Percentiles rank a stretch among this genome's conserved stretches.
Evolutionary conservation across 257 asterid genomes (phyloP).

Genomic region (Paraleonurus japonicus): DNA sequence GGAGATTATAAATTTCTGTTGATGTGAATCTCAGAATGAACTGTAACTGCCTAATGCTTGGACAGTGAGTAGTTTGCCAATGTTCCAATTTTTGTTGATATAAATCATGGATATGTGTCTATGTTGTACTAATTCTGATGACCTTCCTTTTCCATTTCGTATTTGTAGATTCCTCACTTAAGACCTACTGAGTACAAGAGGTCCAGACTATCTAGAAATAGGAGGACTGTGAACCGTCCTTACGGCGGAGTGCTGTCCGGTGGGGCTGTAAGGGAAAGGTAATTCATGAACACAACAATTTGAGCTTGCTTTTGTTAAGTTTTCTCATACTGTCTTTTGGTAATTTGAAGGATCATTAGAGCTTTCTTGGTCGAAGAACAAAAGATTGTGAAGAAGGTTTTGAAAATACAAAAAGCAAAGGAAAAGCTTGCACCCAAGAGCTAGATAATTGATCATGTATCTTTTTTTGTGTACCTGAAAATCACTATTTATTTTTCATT

Average conservation of each 20-base stretch:
- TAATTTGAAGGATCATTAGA: conserved; percentile 41
- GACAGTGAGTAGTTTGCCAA: background rate
- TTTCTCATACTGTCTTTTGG: background rate
- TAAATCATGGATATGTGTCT: background rate
- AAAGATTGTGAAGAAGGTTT: conserved; percentile 59
- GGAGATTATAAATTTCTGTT: background rate
- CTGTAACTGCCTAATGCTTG: background rate
- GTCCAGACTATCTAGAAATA: conserved; percentile 50
- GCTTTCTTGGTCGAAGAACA: conserved; percentile 63
- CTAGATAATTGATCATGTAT: conserved; percentile 22
- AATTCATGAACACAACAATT: background rate
- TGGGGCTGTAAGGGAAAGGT: conserved; percentile 59
- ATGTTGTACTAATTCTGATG: background rate
- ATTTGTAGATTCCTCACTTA: conserved; percentile 52
- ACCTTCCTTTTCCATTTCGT: background rate
- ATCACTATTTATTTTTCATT: background rate
- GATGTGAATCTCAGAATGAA: background rate
- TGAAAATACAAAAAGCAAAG: conserved; percentile 57
- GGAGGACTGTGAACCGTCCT: conserved; percentile 62
- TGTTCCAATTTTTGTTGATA: background rate
- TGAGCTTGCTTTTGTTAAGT: background rate
- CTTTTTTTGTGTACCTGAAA: conserved; percentile 25
- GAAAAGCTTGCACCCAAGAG: conserved; percentile 51
- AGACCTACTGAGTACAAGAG: conserved; percentile 64
- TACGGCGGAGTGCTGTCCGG: conserved; percentile 64